Percentiles rank a stretch among this genome's conserved stretches.
phyloP scores from a whole-genome alignment of 352 stramenopile genomes.

The Pythium phragmiticola region DNA sequence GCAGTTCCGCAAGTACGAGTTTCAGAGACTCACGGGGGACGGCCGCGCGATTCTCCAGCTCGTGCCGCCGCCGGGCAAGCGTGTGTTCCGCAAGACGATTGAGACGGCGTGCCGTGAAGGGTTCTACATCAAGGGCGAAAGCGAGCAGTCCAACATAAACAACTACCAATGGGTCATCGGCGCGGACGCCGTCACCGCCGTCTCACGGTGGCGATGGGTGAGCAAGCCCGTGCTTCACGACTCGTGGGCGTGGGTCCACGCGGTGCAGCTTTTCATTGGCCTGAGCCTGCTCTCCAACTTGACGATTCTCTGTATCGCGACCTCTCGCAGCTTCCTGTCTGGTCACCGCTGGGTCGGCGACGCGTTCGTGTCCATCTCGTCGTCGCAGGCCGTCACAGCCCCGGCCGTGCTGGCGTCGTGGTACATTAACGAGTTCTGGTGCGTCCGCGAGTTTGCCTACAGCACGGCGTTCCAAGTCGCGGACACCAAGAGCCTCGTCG shows the following conservation, averaged over 20 bases:
- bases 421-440: conserved; percentile 28
- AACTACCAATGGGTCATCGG: conserved; percentile 16
- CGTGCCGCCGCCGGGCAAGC: not conserved
- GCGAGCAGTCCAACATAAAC: conserved; percentile 28
- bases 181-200: not conserved
- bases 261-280: conserved; percentile 25
- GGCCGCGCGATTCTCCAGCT: conserved; percentile 2
- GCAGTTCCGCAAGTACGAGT: conserved; percentile 11
- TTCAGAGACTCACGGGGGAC: not conserved
- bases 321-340: conserved; percentile 12
- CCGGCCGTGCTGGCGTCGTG: conserved; percentile 16
- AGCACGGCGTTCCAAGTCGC: conserved; percentile 6
- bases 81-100: conserved; percentile 7
- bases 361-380: conserved; percentile 22
- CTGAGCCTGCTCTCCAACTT: conserved; percentile 17
- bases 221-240: conserved; percentile 15
- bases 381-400: conserved; percentile 5
- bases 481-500: not conserved
- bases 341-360: conserved; percentile 25
- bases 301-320: conserved; percentile 17
- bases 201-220: conserved; percentile 7
- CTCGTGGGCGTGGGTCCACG: conserved; percentile 27
- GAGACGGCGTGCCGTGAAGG: conserved; percentile 16
- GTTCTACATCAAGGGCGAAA: conserved; percentile 23
- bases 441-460: conserved; percentile 14